Conservation (phyloP, 345 rosid genomes). For the Geranium rotundifolium region DNA sequence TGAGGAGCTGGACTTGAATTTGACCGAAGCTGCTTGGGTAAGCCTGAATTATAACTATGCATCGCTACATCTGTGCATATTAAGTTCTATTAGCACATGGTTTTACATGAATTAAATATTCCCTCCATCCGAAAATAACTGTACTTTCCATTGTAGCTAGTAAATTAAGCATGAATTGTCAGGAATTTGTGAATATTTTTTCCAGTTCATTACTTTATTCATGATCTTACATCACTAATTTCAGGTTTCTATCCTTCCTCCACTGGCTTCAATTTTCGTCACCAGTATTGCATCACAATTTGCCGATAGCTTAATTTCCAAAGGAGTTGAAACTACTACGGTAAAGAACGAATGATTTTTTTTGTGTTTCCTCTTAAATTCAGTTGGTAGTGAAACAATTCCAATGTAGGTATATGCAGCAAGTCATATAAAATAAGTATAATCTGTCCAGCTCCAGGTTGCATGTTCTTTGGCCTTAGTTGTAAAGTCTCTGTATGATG, state of each 20-base stretch:
- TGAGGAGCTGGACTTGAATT: slow-evolving; percentile 72
- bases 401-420: too few species aligned
- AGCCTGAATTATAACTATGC: slow-evolving; percentile 12
- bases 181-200: too few species aligned
- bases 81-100: too few species aligned
- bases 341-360: slow-evolving; percentile 25
- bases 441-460: too few species aligned
- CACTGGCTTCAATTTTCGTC: slow-evolving; percentile 74
- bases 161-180: too few species aligned
- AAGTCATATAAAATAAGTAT: too few species aligned
- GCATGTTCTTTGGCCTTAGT: too few species aligned
- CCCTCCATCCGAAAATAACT: too few species aligned
- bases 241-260: slow-evolving; percentile 98
- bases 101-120: too few species aligned
- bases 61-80: neutral
- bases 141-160: too few species aligned
- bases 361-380: slow-evolving; percentile 1
- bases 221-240: slow-evolving; percentile 10
- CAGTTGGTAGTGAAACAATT: neutral
- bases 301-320: slow-evolving; percentile 74
- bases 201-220: too few species aligned
- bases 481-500: too few species aligned
- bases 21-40: slow-evolving; percentile 98
- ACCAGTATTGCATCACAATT: slow-evolving; percentile 84
- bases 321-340: slow-evolving; percentile 72